A percentile compares a stretch with the other conserved stretches of the same genome.
These are phyloP conservation scores for Clonostachys chloroleuca DNA, from an alignment of 2,329 filamentous ascomycete genomes.

Conservation along the genomic window DNA sequence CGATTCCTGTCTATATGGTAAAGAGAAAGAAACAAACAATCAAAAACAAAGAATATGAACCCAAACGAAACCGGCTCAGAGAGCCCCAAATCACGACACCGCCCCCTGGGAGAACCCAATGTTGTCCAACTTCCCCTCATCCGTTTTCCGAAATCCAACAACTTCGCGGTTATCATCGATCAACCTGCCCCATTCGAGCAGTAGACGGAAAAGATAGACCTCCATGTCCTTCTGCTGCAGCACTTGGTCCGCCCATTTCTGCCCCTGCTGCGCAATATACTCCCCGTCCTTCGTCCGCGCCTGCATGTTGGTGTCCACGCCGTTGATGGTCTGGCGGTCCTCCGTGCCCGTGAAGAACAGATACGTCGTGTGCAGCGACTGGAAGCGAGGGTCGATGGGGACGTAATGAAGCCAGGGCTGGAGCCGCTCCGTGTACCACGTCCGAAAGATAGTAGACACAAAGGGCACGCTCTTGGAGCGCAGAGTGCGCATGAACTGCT, in stretches of 20 bases:
- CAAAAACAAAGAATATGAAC: constrained; percentile 1
- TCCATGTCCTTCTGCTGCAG: constrained; percentile 72
- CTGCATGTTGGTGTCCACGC: constrained; percentile 39
- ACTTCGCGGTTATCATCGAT: constrained; percentile 56
- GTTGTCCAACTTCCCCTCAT: constrained; percentile 18
- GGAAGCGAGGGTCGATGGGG: constrained; percentile 68
- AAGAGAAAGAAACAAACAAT: neutral
- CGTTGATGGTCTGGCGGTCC: constrained; percentile 31
- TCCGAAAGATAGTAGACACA: constrained; percentile 66
- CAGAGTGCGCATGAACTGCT: constrained; percentile 56
- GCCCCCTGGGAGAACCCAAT: constrained; percentile 17
- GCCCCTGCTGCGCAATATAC: constrained; percentile 63
- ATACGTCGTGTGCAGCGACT: constrained; percentile 69
- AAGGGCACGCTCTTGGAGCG: constrained; percentile 65
- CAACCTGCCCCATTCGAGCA: constrained; percentile 73
- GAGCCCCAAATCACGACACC: neutral
- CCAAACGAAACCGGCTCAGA: neutral
- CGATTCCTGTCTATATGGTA: neutral
- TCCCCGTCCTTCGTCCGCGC: constrained; percentile 46
- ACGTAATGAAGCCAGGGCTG: constrained; percentile 78
- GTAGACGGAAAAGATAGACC: constrained; percentile 71
- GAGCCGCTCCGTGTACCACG: constrained; percentile 75
- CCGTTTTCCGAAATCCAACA: constrained; percentile 26
- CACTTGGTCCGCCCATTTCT: constrained; percentile 59
- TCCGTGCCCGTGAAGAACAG: constrained; percentile 67